A percentile compares a stretch with the other conserved stretches of the same genome.
phyloP scores from a whole-genome alignment of 108 stramenopile species.

The Conticribra weissflogii region DNA sequence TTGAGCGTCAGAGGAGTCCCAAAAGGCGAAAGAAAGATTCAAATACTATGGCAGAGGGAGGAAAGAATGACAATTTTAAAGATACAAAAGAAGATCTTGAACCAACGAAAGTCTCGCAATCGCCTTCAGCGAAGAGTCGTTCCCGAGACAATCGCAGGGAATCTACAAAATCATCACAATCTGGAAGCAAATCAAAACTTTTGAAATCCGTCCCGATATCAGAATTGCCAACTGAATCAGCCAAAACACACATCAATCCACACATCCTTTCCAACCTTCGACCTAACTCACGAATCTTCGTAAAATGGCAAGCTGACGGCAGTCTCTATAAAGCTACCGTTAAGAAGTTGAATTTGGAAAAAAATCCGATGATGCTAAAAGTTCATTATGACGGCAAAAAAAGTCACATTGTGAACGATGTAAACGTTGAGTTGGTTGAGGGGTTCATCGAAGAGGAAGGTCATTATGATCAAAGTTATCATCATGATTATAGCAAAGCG shows the following conservation, averaged over 20 bases:
- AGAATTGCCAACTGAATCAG: not conserved
- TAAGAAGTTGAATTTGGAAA: constrained; percentile 23
- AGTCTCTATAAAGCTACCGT: constrained; percentile 41
- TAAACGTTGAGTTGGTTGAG: constrained; percentile 18
- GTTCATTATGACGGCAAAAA: constrained; percentile 51
- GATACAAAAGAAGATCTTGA: too few species aligned
- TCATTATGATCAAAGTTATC: not conserved
- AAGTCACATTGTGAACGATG: constrained; percentile 31
- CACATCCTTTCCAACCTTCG: not conserved
- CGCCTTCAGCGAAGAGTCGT: too few species aligned
- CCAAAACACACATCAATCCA: not conserved
- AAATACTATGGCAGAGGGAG: too few species aligned
- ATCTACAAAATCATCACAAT: too few species aligned
- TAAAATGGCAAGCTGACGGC: constrained; percentile 30
- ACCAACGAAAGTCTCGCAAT: too few species aligned
- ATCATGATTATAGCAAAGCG: not conserved
- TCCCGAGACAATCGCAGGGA: too few species aligned
- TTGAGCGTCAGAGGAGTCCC: too few species aligned
- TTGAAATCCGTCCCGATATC: too few species aligned
- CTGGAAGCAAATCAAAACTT: too few species aligned
- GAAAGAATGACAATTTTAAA: too few species aligned
- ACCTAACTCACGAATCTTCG: constrained; percentile 27
- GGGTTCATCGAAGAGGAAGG: constrained; percentile 20
- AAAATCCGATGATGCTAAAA: constrained; percentile 12
- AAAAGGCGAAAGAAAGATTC: too few species aligned